Evolutionary conservation across 305 asterid genomes (phyloP).

Genomic region (Andrographis paniculata): DNA sequence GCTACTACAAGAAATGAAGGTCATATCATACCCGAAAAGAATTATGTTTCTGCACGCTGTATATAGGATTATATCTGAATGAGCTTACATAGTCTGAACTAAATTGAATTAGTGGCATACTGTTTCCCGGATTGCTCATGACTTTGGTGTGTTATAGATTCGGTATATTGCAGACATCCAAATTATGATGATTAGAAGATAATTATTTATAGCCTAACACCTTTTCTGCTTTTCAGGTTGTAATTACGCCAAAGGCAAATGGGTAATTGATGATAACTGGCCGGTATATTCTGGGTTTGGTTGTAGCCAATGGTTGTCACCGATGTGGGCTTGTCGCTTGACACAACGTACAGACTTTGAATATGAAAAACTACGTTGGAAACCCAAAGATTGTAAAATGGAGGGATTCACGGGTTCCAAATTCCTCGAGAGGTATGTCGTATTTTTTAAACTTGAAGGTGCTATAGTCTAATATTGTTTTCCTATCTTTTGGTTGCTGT

Average conservation of each 20-base stretch:
- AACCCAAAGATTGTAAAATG: constrained; percentile 66
- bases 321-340: constrained; percentile 98
- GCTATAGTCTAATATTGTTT: constrained; percentile 11
- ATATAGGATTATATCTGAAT: constrained; percentile 9
- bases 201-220: constrained; percentile 15
- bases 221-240: constrained; percentile 45
- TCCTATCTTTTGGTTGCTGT: background rate
- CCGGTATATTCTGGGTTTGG: constrained; percentile 83
- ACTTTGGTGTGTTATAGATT: background rate
- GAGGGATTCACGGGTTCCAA: constrained; percentile 59
- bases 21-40: constrained; percentile 8
- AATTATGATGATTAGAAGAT: background rate
- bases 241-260: constrained; percentile 71
- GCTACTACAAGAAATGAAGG: constrained; percentile 26
- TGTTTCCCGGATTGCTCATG: constrained; percentile 1
- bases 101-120: constrained; percentile 6
- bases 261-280: constrained; percentile 54
- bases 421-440: constrained; percentile 57
- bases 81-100: constrained; percentile 1
- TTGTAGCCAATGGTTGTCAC: constrained; percentile 87
- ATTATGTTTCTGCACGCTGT: background rate
- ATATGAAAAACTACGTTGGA: constrained; percentile 81
- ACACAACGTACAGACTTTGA: constrained; percentile 90
- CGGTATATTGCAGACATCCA: background rate
- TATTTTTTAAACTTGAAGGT: constrained; percentile 12